Evolutionary conservation across 352 stramenopile genomes (phyloP).

Genomic region (Aphanomyces cochlioides): DNA sequence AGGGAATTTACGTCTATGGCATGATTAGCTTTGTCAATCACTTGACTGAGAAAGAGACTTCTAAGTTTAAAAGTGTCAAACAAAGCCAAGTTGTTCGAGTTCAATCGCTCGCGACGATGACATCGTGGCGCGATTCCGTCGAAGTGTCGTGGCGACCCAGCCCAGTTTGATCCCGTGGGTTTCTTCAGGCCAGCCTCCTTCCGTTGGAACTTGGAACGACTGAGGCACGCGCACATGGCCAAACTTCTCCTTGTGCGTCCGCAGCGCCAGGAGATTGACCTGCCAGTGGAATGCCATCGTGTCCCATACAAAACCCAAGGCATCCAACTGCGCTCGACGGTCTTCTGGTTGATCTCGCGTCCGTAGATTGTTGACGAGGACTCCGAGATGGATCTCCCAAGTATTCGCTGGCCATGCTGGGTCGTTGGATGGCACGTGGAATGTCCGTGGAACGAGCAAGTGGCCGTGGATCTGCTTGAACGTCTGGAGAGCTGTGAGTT

Average conservation of each 20-base stretch:
- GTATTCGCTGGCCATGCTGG: conserved; percentile 49
- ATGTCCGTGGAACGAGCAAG: conserved; percentile 60
- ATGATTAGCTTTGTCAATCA: too few relatives aligned
- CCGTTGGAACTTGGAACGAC: too few relatives aligned
- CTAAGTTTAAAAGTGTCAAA: too few relatives aligned
- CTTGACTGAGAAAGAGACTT: too few relatives aligned
- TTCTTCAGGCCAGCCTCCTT: too few relatives aligned
- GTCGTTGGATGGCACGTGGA: conserved; percentile 47
- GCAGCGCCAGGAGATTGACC: background rate
- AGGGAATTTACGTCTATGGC: too few relatives aligned
- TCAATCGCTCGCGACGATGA: too few relatives aligned
- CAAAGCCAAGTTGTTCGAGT: too few relatives aligned
- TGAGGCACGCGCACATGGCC: background rate
- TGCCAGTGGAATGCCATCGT: background rate
- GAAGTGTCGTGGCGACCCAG: background rate
- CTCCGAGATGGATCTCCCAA: conserved; percentile 53
- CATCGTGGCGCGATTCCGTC: too few relatives aligned
- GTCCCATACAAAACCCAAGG: conserved; percentile 7
- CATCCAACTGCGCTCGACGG: background rate
- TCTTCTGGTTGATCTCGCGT: background rate
- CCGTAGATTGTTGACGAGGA: conserved; percentile 64
- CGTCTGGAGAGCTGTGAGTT: conserved; percentile 40
- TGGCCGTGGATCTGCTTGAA: conserved; percentile 69
- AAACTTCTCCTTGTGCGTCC: background rate
- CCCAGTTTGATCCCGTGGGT: background rate